A percentile compares a stretch with the other conserved stretches of the same genome.
phyloP scores from a whole-genome alignment of 768 basidiomycete genomes.

The Clitopilus hobsonii region DNA sequence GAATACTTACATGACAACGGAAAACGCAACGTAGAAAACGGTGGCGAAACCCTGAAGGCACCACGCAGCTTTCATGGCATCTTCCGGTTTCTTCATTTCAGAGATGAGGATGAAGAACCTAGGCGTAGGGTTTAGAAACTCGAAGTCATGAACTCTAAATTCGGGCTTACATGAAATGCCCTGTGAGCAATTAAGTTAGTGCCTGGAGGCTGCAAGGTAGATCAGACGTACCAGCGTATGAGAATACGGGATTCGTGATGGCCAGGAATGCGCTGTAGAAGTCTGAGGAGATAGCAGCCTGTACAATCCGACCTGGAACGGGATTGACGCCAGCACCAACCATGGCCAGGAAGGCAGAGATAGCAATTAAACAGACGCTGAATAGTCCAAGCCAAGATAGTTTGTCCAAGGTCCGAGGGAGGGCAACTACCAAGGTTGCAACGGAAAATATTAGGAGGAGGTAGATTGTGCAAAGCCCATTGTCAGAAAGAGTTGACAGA shows the following conservation, averaged over 20 bases:
- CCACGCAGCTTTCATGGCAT: conserved; percentile 59
- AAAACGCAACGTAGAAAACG: conserved; percentile 43
- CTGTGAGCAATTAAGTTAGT: conserved; percentile 15
- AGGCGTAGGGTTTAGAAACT: not conserved
- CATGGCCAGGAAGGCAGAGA: conserved; percentile 48
- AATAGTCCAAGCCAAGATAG: conserved; percentile 41
- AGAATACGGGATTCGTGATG: conserved; percentile 48
- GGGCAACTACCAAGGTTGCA: conserved; percentile 34
- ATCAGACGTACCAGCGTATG: conserved; percentile 41
- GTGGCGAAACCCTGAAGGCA: conserved; percentile 51
- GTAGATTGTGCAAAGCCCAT: conserved; percentile 41
- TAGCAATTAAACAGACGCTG: conserved; percentile 34
- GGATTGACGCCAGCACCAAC: conserved; percentile 44
- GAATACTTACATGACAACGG: conserved; percentile 25
- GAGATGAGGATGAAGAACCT: conserved; percentile 59
- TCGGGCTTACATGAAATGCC: conserved; percentile 47
- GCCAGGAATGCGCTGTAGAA: conserved; percentile 49
- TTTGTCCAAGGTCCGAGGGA: conserved; percentile 43
- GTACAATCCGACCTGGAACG: conserved; percentile 31
- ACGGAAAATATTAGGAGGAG: conserved; percentile 42
- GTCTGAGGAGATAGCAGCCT: conserved; percentile 28
- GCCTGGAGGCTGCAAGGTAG: no score
- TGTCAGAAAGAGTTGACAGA: conserved; percentile 40
- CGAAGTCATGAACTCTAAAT: not conserved
- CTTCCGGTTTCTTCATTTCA: conserved; percentile 46